phyloP scores from a whole-genome alignment of 208 protist genomes.

The Trypanosomatidae sp. region DNA sequence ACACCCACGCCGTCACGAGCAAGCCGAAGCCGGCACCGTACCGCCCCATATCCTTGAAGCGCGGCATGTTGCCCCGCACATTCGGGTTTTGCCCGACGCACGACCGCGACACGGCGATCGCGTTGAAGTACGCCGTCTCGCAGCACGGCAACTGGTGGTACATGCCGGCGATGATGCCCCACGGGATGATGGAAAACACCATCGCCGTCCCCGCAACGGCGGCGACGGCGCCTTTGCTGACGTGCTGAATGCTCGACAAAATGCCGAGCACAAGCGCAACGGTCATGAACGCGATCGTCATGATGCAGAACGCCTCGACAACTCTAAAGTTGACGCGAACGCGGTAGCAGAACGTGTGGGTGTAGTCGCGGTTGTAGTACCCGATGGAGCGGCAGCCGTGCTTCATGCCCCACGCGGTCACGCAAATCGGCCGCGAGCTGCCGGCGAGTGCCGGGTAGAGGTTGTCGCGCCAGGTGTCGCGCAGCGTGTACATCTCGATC shows the following conservation, averaged over 20 bases:
- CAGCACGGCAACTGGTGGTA: constrained; percentile 30
- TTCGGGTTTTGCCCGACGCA: constrained; percentile 9
- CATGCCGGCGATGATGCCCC: constrained; percentile 25
- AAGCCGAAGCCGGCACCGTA: constrained; percentile 31
- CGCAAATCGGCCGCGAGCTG: constrained; percentile 12
- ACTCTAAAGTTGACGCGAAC: constrained; percentile 27
- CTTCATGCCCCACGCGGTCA: constrained; percentile 44
- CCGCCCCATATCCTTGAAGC: constrained; percentile 20
- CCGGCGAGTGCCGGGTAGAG: constrained; percentile 5
- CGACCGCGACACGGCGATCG: no score
- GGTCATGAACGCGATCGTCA: constrained; percentile 31
- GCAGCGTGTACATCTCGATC: constrained; percentile 25
- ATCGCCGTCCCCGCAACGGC: constrained; percentile 14
- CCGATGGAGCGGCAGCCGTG: constrained; percentile 14
- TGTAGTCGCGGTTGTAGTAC: constrained; percentile 32
- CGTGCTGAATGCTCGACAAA: constrained; percentile 7
- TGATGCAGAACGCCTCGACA: constrained; percentile 41
- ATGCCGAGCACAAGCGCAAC: constrained; percentile 12
- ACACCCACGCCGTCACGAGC: constrained; percentile 20
- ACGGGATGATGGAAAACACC: constrained; percentile 20
- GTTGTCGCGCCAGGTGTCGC: constrained; percentile 9
- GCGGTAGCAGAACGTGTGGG: constrained; percentile 20
- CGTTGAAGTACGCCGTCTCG: constrained; percentile 7
- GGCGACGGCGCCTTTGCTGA: constrained; percentile 11
- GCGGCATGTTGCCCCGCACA: constrained; percentile 7